Percentiles rank a stretch among this genome's conserved stretches.
These are phyloP conservation scores for Cruciata laevipes DNA, from an alignment of 257 asterid genomes.

Conservation along the genomic window DNA sequence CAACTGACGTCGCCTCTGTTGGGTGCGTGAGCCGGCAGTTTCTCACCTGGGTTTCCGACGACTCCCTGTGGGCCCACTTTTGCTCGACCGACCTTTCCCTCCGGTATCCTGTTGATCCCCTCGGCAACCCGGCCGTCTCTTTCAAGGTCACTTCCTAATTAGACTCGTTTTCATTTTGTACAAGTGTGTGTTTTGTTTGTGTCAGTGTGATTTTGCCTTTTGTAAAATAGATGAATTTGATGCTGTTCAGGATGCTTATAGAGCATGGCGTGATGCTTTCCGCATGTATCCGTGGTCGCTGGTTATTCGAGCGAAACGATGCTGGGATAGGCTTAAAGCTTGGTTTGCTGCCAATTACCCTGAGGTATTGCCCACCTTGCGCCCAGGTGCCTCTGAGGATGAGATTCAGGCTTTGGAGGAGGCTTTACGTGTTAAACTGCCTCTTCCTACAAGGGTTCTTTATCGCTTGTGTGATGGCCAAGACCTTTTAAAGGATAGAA, in stretches of 20 bases:
- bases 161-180: neutral
- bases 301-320: constrained; percentile 56
- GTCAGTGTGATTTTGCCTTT: neutral
- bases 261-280: constrained; percentile 67
- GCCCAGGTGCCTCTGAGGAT: constrained; percentile 70
- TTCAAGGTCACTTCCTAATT: constrained; percentile 41
- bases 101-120: constrained; percentile 56
- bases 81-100: constrained; percentile 61
- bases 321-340: constrained; percentile 60
- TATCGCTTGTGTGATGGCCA: constrained; percentile 89
- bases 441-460: constrained; percentile 77
- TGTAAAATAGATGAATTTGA: neutral
- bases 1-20: constrained; percentile 50
- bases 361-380: constrained; percentile 62
- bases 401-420: constrained; percentile 52
- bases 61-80: constrained; percentile 63
- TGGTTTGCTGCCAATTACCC: constrained; percentile 69
- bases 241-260: constrained; percentile 58
- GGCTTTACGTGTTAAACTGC: constrained; percentile 57
- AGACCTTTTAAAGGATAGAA: constrained; percentile 37
- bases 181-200: neutral
- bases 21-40: constrained; percentile 53
- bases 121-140: constrained; percentile 45
- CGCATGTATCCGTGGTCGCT: constrained; percentile 79
- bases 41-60: constrained; percentile 64